Evolutionary conservation across 2,329 filamentous ascomycete species (phyloP).

Genomic region (Aureobasidium sp.): DNA sequence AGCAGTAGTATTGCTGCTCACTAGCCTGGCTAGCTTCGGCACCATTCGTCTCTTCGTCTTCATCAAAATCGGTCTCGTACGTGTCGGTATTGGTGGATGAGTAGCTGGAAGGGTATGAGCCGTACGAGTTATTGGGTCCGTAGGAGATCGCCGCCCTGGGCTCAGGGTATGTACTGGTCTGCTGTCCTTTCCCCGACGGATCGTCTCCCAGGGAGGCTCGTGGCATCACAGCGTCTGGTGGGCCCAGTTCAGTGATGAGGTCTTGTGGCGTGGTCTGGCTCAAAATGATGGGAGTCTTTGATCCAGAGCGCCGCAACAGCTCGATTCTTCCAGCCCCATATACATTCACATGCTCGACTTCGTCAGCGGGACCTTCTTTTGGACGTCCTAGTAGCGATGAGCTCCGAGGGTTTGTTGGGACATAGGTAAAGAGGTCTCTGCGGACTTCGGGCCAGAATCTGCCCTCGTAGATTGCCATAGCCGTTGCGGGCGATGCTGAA

Average conservation of each 20-base stretch:
- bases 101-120: conserved; percentile 28
- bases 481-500: conserved; percentile 66
- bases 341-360: conserved; percentile 73
- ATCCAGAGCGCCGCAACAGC: conserved; percentile 62
- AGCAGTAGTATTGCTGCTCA: conserved; percentile 82
- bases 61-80: conserved; percentile 39
- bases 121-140: neutral
- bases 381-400: conserved; percentile 61
- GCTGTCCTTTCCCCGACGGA: neutral
- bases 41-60: conserved; percentile 37
- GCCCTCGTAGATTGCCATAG: conserved; percentile 87
- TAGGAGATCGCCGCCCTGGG: neutral
- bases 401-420: conserved; percentile 66
- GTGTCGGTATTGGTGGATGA: conserved; percentile 37
- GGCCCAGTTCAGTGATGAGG: conserved; percentile 79
- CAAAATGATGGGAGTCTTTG: conserved; percentile 63
- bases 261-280: conserved; percentile 90
- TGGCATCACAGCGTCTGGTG: conserved; percentile 82
- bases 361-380: conserved; percentile 76
- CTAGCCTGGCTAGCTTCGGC: conserved; percentile 59
- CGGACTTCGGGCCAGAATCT: conserved; percentile 84
- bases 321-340: conserved; percentile 73
- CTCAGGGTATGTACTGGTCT: neutral
- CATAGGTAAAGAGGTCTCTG: conserved; percentile 65
- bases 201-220: conserved; percentile 17